Conservation (phyloP, 2,329 filamentous ascomycete species). For the Mariannaea elegans region DNA sequence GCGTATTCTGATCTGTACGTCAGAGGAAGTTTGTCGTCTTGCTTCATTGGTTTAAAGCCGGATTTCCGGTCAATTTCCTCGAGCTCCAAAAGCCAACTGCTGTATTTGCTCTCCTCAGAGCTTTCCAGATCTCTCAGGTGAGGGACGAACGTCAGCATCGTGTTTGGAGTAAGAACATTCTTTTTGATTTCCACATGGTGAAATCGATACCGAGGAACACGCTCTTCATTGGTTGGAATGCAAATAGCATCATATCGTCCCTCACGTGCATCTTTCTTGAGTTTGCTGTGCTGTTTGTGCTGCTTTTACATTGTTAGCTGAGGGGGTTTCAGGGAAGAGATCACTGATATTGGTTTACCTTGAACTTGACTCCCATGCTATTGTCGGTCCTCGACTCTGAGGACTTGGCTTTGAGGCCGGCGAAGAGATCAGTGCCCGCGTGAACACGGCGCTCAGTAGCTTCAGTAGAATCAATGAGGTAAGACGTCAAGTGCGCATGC, state of each 20-base stretch:
- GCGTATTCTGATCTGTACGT: conserved; percentile 62
- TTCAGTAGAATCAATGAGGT: conserved; percentile 56
- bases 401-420: conserved; percentile 50
- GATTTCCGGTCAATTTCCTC: conserved; percentile 66
- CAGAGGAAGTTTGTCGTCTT: conserved; percentile 59
- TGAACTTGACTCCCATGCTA: conserved; percentile 60
- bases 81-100: conserved; percentile 65
- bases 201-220: conserved; percentile 67
- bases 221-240: conserved; percentile 59
- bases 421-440: conserved; percentile 59
- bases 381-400: conserved; percentile 47
- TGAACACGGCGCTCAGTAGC: conserved; percentile 50
- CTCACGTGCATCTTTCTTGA: conserved; percentile 56
- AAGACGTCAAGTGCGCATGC: conserved; percentile 56
- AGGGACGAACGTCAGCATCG: conserved; percentile 68
- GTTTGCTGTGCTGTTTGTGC: conserved; percentile 53
- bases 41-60: conserved; percentile 63
- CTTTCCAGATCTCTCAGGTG: conserved; percentile 66
- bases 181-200: conserved; percentile 68
- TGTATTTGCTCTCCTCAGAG: conserved; percentile 64
- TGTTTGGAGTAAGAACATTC: conserved; percentile 68
- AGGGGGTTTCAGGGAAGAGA: neutral
- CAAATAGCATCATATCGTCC: conserved; percentile 52
- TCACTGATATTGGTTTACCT: conserved; percentile 47
- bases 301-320: conserved; percentile 31